Conservation (phyloP, 1,284 basidiomycete species). For the Ceratobasidium sp. region DNA sequence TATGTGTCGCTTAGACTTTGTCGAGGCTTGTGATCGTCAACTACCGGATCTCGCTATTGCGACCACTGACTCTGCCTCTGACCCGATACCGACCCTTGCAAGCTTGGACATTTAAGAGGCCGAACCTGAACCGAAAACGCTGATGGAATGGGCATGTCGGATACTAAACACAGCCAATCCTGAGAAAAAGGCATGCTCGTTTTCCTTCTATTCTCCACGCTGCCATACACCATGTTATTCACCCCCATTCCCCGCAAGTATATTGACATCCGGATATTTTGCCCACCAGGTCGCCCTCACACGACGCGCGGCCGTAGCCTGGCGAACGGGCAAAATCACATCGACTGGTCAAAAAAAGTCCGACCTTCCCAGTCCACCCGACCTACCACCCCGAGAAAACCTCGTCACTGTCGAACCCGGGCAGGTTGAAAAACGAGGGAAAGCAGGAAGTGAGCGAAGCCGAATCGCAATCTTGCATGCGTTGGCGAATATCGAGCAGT, state of each 20-base stretch:
- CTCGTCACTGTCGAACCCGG: conserved; percentile 67
- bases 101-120: no score
- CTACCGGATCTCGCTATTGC: conserved; percentile 39
- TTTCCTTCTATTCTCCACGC: conserved; percentile 3
- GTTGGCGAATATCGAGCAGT: conserved; percentile 89
- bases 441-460: conserved; percentile 63
- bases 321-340: conserved; percentile 70
- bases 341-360: conserved; percentile 66
- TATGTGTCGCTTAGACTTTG: background rate
- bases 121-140: conserved; percentile 56
- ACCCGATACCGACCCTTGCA: no score
- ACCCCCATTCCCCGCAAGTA: no score
- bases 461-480: conserved; percentile 80
- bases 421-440: conserved; percentile 64
- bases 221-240: conserved; percentile 10
- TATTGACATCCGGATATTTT: background rate
- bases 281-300: conserved; percentile 65
- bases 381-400: conserved; percentile 69
- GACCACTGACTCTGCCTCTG: no score
- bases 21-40: conserved; percentile 69
- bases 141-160: conserved; percentile 77
- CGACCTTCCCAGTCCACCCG: conserved; percentile 64
- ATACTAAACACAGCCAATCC: conserved; percentile 76
- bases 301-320: conserved; percentile 69
- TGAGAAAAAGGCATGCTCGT: conserved; percentile 66